phyloP scores from a whole-genome alignment of 352 stramenopile species.

The Globisporangium mamillatum region DNA sequence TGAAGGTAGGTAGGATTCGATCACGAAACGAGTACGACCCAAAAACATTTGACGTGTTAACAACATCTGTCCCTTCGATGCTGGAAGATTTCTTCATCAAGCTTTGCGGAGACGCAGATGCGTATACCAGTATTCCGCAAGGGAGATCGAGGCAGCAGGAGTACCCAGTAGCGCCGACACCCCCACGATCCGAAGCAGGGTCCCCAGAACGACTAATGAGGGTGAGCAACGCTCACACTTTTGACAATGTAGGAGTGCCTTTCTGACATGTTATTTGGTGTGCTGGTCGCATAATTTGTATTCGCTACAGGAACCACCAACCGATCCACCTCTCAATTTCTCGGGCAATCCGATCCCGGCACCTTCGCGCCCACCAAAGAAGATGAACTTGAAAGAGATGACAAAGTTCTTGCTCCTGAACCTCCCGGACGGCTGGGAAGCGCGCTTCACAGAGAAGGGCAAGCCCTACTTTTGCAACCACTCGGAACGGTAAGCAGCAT shows the following conservation, averaged over 20 bases:
- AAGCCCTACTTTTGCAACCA: conserved; percentile 85
- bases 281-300: background rate
- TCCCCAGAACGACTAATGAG: conserved; percentile 3
- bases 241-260: background rate
- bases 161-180: conserved; percentile 5
- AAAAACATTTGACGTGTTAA: background rate
- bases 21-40: background rate
- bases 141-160: conserved; percentile 10
- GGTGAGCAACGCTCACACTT: background rate
- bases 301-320: conserved; percentile 20
- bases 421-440: conserved; percentile 77
- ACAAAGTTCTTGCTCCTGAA: conserved; percentile 67
- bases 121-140: conserved; percentile 34
- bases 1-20: conserved; percentile 40
- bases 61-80: background rate
- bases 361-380: conserved; percentile 30
- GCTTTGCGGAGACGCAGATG: conserved; percentile 60
- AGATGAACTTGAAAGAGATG: conserved; percentile 77
- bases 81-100: conserved; percentile 74
- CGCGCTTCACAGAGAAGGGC: conserved; percentile 75
- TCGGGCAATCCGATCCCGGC: conserved; percentile 23
- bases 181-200: conserved; percentile 1
- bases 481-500: conserved; percentile 41
- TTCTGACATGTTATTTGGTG: background rate
- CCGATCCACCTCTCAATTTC: conserved; percentile 16